Conservation (phyloP, 1,284 basidiomycete genomes). For the Melanopsichium pennsylvanicum region DNA sequence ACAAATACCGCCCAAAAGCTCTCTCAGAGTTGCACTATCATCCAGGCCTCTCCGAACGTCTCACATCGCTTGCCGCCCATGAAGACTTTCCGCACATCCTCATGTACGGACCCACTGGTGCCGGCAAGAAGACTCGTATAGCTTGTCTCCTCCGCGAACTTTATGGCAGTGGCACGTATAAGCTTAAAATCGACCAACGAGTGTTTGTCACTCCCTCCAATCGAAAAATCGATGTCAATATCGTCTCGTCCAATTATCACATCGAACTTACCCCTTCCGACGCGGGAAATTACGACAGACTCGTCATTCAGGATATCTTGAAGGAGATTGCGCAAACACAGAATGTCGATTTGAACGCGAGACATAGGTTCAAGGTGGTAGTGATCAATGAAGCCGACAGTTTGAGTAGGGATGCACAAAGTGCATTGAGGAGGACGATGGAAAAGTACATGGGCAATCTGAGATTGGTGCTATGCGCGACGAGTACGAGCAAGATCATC, state of each 20-base stretch:
- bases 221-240: constrained; percentile 92
- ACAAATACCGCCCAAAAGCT: constrained; percentile 83
- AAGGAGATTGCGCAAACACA: constrained; percentile 99
- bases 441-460: constrained; percentile 98
- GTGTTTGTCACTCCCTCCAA: constrained; percentile 94
- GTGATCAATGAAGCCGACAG: constrained; percentile 98
- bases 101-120: constrained; percentile 96
- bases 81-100: constrained; percentile 94
- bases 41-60: constrained; percentile 77
- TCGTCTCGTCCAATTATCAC: constrained; percentile 91
- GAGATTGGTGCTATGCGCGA: constrained; percentile 96
- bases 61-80: constrained; percentile 73
- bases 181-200: constrained; percentile 98
- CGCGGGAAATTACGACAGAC: constrained; percentile 92
- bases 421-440: constrained; percentile 95
- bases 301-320: constrained; percentile 94
- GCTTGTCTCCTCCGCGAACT: constrained; percentile 80
- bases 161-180: constrained; percentile 91
- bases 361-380: constrained; percentile 98
- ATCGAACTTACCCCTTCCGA: constrained; percentile 98
- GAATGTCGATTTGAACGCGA: constrained; percentile 93
- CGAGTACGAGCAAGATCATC: constrained; percentile 94
- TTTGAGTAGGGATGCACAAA: constrained; percentile 92
- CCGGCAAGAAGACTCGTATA: constrained; percentile 97
- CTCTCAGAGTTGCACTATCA: constrained; percentile 92